Conservation (phyloP, 306 rosid genomes). For the Oemleria cerasiformis region DNA sequence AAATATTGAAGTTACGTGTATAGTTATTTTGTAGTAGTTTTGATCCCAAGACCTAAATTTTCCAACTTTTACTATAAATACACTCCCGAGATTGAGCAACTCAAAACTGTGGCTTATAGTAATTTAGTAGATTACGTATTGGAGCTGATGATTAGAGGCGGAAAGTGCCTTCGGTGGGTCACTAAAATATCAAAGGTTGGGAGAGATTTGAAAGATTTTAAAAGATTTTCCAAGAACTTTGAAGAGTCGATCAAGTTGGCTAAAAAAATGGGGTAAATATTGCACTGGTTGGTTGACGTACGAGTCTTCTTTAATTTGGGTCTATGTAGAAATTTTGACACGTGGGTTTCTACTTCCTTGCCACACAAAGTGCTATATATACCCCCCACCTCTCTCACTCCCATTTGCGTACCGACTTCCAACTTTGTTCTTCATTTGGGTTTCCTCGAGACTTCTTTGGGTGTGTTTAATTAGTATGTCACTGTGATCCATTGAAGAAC, state of each 20-base stretch:
- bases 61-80: background rate
- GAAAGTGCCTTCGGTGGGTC: conserved; percentile 7
- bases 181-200: background rate
- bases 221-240: background rate
- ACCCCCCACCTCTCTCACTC: background rate
- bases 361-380: background rate
- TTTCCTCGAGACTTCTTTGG: conserved; percentile 4
- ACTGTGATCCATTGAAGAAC: background rate
- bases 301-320: background rate
- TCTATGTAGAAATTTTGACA: background rate
- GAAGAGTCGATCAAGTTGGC: conserved; percentile 2
- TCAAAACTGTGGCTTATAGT: background rate
- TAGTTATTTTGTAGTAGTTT: too few relatives aligned
- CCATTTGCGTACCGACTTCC: background rate
- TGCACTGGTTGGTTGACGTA: background rate
- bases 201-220: background rate
- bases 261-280: background rate
- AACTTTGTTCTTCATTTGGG: background rate
- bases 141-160: background rate
- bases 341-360: background rate
- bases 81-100: background rate
- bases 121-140: background rate
- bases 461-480: background rate
- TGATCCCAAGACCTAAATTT: background rate
- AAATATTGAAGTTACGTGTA: too few relatives aligned